Conservation (phyloP, 257 asterid species). For the Phtheirospermum japonicum region DNA sequence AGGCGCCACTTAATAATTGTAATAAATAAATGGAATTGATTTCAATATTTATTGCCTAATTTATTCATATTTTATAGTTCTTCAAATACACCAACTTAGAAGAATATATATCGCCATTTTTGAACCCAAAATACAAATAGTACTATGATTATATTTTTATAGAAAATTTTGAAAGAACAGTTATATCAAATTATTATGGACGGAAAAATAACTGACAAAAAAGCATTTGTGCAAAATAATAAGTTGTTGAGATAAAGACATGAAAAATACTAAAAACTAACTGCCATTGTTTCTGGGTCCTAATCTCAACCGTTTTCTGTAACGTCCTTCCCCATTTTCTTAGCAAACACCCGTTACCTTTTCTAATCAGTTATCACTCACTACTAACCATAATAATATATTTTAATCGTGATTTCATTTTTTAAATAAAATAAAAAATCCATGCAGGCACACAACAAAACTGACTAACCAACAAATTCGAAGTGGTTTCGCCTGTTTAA, state of each 20-base stretch:
- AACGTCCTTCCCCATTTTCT: slow-evolving; percentile 33
- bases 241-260: slow-evolving; percentile 17
- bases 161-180: too few species aligned
- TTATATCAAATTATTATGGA: background rate
- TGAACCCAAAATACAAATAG: too few species aligned
- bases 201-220: background rate
- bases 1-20: too few species aligned
- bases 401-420: background rate
- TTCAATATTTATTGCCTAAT: too few species aligned
- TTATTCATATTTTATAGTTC: too few species aligned
- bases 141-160: too few species aligned
- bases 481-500: slow-evolving; percentile 57
- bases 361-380: slow-evolving; percentile 29
- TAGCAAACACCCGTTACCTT: slow-evolving; percentile 35
- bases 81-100: too few species aligned
- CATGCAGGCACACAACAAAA: slow-evolving; percentile 24
- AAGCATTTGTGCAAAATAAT: background rate
- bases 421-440: background rate
- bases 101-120: too few species aligned
- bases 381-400: background rate
- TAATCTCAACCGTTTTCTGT: slow-evolving; percentile 43
- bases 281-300: slow-evolving; percentile 38
- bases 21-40: too few species aligned
- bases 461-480: slow-evolving; percentile 38
- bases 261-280: slow-evolving; percentile 33